Evolutionary conservation across 495 filamentous ascomycete species (phyloP).

Genomic region (Evansstolkia leycettana): DNA sequence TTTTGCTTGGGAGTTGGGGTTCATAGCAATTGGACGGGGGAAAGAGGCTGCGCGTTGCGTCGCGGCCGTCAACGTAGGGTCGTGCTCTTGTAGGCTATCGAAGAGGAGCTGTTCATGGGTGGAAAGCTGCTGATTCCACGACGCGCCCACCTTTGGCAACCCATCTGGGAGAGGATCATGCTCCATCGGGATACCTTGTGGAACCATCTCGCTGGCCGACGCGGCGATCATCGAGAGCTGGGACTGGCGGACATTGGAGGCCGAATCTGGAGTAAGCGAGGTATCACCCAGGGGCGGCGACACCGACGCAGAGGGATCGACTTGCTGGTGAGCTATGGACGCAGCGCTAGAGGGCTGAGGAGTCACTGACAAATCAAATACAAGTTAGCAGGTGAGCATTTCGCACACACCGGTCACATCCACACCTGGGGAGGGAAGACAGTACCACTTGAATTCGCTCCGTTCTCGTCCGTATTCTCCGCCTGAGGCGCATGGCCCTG

Average conservation of each 20-base stretch:
- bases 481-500: slow-evolving; percentile 21
- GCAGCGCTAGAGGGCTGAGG: slow-evolving; percentile 18
- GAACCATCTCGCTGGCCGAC: slow-evolving; percentile 37
- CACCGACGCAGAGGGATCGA: slow-evolving; percentile 22
- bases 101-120: slow-evolving; percentile 35
- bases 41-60: slow-evolving; percentile 34
- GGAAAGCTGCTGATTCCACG: slow-evolving; percentile 30
- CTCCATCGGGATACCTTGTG: slow-evolving; percentile 29
- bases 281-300: slow-evolving; percentile 29
- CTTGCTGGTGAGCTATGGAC: slow-evolving; percentile 18
- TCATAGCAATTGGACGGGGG: slow-evolving; percentile 44
- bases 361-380: slow-evolving; percentile 16
- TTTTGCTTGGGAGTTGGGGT: slow-evolving; percentile 38
- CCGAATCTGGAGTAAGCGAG: slow-evolving; percentile 26
- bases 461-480: slow-evolving; percentile 17
- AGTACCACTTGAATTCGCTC: slow-evolving; percentile 15
- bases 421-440: slow-evolving; percentile 2
- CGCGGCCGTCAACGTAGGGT: slow-evolving; percentile 31
- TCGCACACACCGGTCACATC: too few relatives aligned
- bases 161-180: slow-evolving; percentile 22
- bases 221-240: slow-evolving; percentile 38
- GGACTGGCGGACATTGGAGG: slow-evolving; percentile 31
- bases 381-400: too few relatives aligned
- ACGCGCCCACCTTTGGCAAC: slow-evolving; percentile 17
- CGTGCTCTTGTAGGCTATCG: slow-evolving; percentile 34